phyloP scores from a whole-genome alignment of 2,329 filamentous ascomycete species.

The Fusarium devonianum region DNA sequence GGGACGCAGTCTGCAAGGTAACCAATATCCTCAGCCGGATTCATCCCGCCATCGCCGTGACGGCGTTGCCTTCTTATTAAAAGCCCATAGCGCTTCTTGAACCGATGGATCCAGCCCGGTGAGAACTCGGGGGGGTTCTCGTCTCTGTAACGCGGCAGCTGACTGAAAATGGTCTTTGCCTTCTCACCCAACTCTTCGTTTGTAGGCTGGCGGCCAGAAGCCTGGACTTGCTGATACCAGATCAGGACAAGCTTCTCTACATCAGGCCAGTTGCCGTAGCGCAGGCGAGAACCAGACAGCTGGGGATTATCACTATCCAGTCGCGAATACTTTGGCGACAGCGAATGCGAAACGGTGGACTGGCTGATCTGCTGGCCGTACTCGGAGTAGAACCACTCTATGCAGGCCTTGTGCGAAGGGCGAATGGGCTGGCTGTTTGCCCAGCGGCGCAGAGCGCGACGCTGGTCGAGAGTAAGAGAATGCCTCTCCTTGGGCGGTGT shows the following conservation, averaged over 20 bases:
- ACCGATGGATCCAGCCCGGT: constrained; percentile 69
- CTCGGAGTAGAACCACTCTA: constrained; percentile 67
- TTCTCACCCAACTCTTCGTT: constrained; percentile 70
- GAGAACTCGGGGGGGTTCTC: constrained; percentile 68
- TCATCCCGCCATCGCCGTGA: constrained; percentile 55
- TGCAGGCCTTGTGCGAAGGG: constrained; percentile 67
- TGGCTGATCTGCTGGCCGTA: constrained; percentile 68
- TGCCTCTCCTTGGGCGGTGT: constrained; percentile 57
- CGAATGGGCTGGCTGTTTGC: constrained; percentile 63
- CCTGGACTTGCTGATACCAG: constrained; percentile 62
- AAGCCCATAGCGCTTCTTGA: constrained; percentile 69
- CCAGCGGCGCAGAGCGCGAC: constrained; percentile 66
- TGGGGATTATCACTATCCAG: constrained; percentile 66
- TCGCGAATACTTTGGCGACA: constrained; percentile 68
- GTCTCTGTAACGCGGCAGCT: constrained; percentile 67
- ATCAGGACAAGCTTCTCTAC: constrained; percentile 65
- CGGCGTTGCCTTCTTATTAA: constrained; percentile 64
- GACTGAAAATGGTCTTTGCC: constrained; percentile 65
- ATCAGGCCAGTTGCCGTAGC: constrained; percentile 70
- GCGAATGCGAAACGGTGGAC: constrained; percentile 68
- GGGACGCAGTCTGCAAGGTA: constrained; percentile 68
- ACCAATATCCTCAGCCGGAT: constrained; percentile 62
- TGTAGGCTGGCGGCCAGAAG: constrained; percentile 63
- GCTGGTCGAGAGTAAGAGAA: constrained; percentile 68
- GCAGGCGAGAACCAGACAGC: constrained; percentile 67